Percentiles rank a stretch among this genome's conserved stretches.
phyloP scores from a whole-genome alignment of 805 yeast genomes.

The Novakomyces olei region DNA sequence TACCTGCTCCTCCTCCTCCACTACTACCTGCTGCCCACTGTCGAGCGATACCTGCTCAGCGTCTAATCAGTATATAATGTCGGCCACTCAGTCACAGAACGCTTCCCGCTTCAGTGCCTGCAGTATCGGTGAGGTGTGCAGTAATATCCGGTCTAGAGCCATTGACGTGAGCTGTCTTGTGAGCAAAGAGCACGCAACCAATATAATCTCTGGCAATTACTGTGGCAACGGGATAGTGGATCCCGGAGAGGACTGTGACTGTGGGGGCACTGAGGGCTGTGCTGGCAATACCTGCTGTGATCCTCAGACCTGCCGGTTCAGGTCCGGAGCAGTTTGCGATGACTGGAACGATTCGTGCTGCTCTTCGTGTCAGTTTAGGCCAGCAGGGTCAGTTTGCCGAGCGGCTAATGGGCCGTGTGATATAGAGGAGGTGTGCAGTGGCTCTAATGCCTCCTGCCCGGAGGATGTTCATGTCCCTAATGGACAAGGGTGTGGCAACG shows the following conservation, averaged over 20 bases:
- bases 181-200: conserved; percentile 13
- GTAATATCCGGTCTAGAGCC: conserved; percentile 12
- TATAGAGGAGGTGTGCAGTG: conserved; percentile 16
- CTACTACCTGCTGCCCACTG: conserved; percentile 17
- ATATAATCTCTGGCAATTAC: conserved; percentile 13
- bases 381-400: conserved; percentile 14
- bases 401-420: conserved; percentile 17
- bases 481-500: conserved; percentile 13
- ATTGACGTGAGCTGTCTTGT: conserved; percentile 15
- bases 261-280: conserved; percentile 19
- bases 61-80: conserved; percentile 17
- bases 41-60: conserved; percentile 15
- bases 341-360: conserved; percentile 17
- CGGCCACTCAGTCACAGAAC: conserved; percentile 15
- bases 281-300: conserved; percentile 14
- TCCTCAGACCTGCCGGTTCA: conserved; percentile 15
- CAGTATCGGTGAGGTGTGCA: conserved; percentile 17
- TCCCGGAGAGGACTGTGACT: conserved; percentile 20
- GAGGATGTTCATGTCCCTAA: conserved; percentile 11
- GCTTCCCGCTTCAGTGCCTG: conserved; percentile 14
- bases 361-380: conserved; percentile 14
- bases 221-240: conserved; percentile 21
- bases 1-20: conserved; percentile 14
- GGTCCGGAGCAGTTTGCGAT: conserved; percentile 14
- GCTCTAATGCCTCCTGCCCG: conserved; percentile 16